Evolutionary conservation across 2,329 filamentous ascomycete genomes (phyloP), one percentile per base, ranked within the genome.

Genomic region (Cylindrodendrum hubeiense): DNA sequence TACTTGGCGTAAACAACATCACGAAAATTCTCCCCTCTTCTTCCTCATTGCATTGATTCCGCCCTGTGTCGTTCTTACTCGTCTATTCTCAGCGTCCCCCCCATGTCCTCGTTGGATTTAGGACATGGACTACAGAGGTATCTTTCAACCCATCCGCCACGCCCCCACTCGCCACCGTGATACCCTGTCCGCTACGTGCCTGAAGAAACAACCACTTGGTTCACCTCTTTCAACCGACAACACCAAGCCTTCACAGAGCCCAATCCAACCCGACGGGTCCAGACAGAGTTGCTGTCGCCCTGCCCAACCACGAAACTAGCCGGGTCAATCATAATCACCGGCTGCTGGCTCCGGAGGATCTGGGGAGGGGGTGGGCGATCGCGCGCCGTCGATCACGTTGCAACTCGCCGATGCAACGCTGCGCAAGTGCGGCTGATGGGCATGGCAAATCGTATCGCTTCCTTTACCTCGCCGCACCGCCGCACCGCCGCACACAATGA

Each of bases 361-460:
- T 15, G 50, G 43, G 61, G 41, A 59, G 26, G 59, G 39, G 49
- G 37, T 52, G 43, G 61, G 55, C 61, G 53, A 59, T 60, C 59
- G 63, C 67, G 47, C 50, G 60, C 49, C 55, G 71, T 60, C 68
- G 71, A 73, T 73, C 71, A 72, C 64, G 68, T 72, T 72, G 71
- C 62, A 58, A 64, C 61, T 67, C 66, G 61, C 46, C 63, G 62
- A 71, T 72, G 64, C 63, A 64, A 73, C 66, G 69, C 67, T 65
- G 69, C 68, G 57, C 64, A 66, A 56, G 67, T 63, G 69, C 69
- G 69, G 66, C 66, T 69, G 67, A 69, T 44, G 59, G 41, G 34
- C 43, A 64, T 54, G 39, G 60, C 50, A 64, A 64, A 54, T 64
- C 49, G 60, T 33, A 39, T 34, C 26, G 24, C 43, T 49, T 34